Evolutionary conservation across 805 yeast genomes (phyloP).

Genomic region (Isabelozyma rhagii): DNA sequence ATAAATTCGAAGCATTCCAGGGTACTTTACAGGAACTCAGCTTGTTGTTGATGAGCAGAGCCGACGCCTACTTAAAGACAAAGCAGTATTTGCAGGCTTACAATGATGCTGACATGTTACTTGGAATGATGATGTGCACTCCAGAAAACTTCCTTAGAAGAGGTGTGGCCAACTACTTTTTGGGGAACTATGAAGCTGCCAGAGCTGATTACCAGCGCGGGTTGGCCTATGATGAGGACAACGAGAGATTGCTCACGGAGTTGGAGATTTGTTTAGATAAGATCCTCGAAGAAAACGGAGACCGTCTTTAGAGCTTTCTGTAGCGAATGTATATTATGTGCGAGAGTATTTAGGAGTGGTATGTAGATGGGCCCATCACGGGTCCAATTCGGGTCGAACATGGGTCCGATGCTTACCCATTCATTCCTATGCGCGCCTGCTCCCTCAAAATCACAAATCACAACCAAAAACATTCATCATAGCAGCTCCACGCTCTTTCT

Average conservation of each 20-base stretch:
- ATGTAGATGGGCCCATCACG: neutral
- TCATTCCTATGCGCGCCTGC: neutral
- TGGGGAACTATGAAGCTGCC: slow-evolving; percentile 62
- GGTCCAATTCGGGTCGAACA: no score
- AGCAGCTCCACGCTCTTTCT: no score
- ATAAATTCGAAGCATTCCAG: slow-evolving; percentile 72
- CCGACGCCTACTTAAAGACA: slow-evolving; percentile 62
- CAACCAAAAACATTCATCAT: no score
- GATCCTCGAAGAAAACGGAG: slow-evolving; percentile 61
- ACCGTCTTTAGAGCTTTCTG: slow-evolving; percentile 22
- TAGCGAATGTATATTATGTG: neutral
- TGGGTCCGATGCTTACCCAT: no score
- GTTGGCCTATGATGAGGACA: slow-evolving; percentile 55
- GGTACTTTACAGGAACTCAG: slow-evolving; percentile 67
- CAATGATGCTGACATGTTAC: slow-evolving; percentile 66
- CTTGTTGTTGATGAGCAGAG: slow-evolving; percentile 63
- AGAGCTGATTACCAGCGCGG: slow-evolving; percentile 73
- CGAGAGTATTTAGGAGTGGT: neutral
- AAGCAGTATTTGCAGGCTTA: slow-evolving; percentile 56
- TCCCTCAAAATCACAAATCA: no score
- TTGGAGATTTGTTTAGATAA: slow-evolving; percentile 44
- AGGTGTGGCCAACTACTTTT: slow-evolving; percentile 59
- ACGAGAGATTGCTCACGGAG: slow-evolving; percentile 48
- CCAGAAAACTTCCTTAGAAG: slow-evolving; percentile 74
- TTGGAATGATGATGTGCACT: slow-evolving; percentile 53